A percentile compares a stretch with the other conserved stretches of the same genome.
Conservation (phyloP, 2,329 filamentous ascomycete genomes). For the Phyllosticta capitalensis region DNA sequence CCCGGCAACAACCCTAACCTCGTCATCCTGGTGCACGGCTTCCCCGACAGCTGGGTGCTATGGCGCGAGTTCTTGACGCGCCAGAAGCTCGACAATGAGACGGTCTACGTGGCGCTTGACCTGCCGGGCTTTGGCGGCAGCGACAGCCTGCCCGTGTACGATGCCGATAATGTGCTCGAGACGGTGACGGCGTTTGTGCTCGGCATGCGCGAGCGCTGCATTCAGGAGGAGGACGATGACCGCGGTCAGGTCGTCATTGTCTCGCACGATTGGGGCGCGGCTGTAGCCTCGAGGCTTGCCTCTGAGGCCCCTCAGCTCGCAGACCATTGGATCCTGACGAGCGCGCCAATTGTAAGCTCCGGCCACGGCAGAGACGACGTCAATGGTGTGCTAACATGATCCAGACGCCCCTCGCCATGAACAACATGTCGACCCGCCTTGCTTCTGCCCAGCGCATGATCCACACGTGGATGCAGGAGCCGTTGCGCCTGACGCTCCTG, state of each 20-base stretch:
- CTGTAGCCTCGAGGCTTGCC: conserved; percentile 46
- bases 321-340: conserved; percentile 46
- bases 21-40: conserved; percentile 49
- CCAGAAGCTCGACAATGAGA: conserved; percentile 17
- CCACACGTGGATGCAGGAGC: conserved; percentile 36
- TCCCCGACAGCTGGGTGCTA: conserved; percentile 48
- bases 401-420: not conserved
- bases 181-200: conserved; percentile 45
- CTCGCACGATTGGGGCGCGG: conserved; percentile 47
- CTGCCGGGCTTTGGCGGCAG: conserved; percentile 51
- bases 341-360: conserved; percentile 42
- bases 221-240: conserved; percentile 8
- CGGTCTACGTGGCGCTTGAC: conserved; percentile 46
- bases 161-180: conserved; percentile 43
- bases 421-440: conserved; percentile 19
- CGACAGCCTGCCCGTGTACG: conserved; percentile 41
- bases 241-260: conserved; percentile 35
- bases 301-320: conserved; percentile 47
- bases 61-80: conserved; percentile 41
- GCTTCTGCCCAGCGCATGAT: conserved; percentile 41
- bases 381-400: not conserved
- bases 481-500: conserved; percentile 37
- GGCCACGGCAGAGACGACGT: not conserved
- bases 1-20: conserved; percentile 21
- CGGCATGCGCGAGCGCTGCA: conserved; percentile 34